Evolutionary conservation across 1,139 yeast species (phyloP), one percentile per base, ranked within the genome.

Genomic region (Candida sanyaensis): DNA sequence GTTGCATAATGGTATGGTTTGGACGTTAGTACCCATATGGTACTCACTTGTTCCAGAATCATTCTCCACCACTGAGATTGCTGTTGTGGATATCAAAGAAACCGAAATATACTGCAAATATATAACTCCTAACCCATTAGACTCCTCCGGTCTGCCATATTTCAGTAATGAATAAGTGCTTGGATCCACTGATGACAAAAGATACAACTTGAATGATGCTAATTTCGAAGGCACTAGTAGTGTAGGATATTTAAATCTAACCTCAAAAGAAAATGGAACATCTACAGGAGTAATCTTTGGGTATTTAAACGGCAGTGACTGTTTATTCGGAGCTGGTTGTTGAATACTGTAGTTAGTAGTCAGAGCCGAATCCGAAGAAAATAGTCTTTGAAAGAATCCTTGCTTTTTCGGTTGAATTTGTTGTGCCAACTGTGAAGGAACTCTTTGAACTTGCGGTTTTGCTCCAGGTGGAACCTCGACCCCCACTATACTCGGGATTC

Each of bases 61-160:
- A 23, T 53, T 55, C 47, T 71, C 77, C n/a, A 69, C 49, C 2
- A 71, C 79, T 11, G 76, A 69, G 2, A 68, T 58, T 4, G 54
- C 43, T 0, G 79, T 75, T 11, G 63, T 61, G 4, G 66, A 56
- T 1, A 56, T 57, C 31, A 80, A 55, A n/a, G 69, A 73, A 5
- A 78, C 62, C 8, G 55, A 54, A 21, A 80, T 55, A 31, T 61
- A 58, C 43, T 74, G 78, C 37, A 80, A 54, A 53, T 73, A 78
- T 0, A 80, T 60, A 11, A 71, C 65, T 0, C 84, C 84, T 40
- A 77, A 58, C 0, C 83, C 83, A 48, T 78, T 77, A 34, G 73
- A 66, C 36, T 73, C 75, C 1, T 71, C 72, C 0, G 73, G 68
- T 30, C 61, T 59, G 0, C 73, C 75, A 42, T 72, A 65, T 56